Percentiles rank a stretch among this genome's conserved stretches.
Conservation (phyloP, 2,329 filamentous ascomycete genomes). For the Ustilaginoidea virens region DNA sequence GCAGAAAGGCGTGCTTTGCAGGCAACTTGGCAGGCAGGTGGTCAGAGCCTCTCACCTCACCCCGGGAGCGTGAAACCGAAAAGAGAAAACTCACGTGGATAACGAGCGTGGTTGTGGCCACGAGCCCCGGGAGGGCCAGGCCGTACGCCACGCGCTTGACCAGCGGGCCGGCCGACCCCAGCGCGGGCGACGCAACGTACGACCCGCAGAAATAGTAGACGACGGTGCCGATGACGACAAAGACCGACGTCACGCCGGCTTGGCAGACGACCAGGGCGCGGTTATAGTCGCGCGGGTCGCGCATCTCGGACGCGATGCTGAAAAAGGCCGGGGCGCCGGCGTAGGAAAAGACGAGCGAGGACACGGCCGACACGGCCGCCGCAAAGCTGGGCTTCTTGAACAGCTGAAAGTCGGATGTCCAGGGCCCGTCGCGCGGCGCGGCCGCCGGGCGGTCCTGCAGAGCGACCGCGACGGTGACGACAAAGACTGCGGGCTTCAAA, state of each 20-base stretch:
- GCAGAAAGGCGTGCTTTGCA: slow-evolving; percentile 15
- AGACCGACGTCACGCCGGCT: slow-evolving; percentile 15
- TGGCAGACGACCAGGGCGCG: slow-evolving; percentile 13
- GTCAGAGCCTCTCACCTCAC: not conserved
- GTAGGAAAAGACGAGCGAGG: slow-evolving; percentile 20
- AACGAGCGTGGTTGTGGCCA: slow-evolving; percentile 13
- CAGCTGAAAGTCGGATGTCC: slow-evolving; percentile 14
- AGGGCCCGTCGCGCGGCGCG: slow-evolving; percentile 9
- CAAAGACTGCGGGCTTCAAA: slow-evolving; percentile 1
- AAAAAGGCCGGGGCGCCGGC: slow-evolving; percentile 21
- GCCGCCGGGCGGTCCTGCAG: slow-evolving; percentile 8
- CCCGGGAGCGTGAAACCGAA: not conserved
- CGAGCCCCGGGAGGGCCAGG: slow-evolving; percentile 16
- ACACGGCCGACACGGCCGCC: slow-evolving; percentile 15
- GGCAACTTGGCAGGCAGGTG: not conserved
- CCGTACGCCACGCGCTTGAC: slow-evolving; percentile 31
- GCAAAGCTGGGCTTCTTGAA: slow-evolving; percentile 15
- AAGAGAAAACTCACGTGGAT: slow-evolving; percentile 11
- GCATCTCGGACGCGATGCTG: slow-evolving; percentile 18
- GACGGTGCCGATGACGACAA: slow-evolving; percentile 18
- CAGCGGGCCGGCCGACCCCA: slow-evolving; percentile 25
- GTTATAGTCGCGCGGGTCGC: slow-evolving; percentile 13
- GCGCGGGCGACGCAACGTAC: slow-evolving; percentile 28
- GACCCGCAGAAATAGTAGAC: slow-evolving; percentile 31
- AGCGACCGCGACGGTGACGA: slow-evolving; percentile 2